Percentiles rank a stretch among this genome's conserved stretches.
These are phyloP conservation scores for Tylopilus rubrobrunneus DNA, from an alignment of 768 basidiomycete genomes.

Conservation along the genomic window DNA sequence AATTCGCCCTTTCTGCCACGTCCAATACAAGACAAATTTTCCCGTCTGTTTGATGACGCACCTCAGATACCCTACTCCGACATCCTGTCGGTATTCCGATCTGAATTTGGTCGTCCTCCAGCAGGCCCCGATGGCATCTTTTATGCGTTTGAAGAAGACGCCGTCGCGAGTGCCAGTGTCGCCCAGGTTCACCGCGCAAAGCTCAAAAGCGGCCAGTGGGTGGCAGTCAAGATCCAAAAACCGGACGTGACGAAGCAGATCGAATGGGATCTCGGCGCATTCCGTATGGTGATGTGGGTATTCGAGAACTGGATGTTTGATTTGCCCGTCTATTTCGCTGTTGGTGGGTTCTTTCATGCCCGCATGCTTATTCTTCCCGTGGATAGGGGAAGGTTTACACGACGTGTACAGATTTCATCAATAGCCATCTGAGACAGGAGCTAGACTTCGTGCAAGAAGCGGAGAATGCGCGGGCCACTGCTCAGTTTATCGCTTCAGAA, in stretches of 20 bases:
- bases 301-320: slow-evolving; percentile 81
- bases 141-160: slow-evolving; percentile 68
- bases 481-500: slow-evolving; percentile 63
- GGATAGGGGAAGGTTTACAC: not conserved
- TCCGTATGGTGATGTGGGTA: slow-evolving; percentile 72
- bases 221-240: slow-evolving; percentile 94
- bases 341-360: slow-evolving; percentile 45
- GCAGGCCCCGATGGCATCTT: slow-evolving; percentile 72
- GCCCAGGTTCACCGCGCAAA: slow-evolving; percentile 87
- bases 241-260: slow-evolving; percentile 84
- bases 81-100: slow-evolving; percentile 60
- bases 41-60: slow-evolving; percentile 82
- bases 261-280: slow-evolving; percentile 76
- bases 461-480: slow-evolving; percentile 67
- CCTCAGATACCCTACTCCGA: slow-evolving; percentile 77
- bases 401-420: slow-evolving; percentile 59
- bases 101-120: slow-evolving; percentile 66
- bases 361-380: not conserved
- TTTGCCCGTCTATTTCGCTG: slow-evolving; percentile 77
- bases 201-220: slow-evolving; percentile 55
- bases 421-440: slow-evolving; percentile 77
- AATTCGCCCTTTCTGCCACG: slow-evolving; percentile 83
- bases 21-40: slow-evolving; percentile 79
- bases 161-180: slow-evolving; percentile 85
- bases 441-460: slow-evolving; percentile 82